A percentile compares a stretch with the other conserved stretches of the same genome.
These are phyloP conservation scores for Agaricales sp. DNA, from an alignment of 1,284 basidiomycete species.

Conservation along the genomic window DNA sequence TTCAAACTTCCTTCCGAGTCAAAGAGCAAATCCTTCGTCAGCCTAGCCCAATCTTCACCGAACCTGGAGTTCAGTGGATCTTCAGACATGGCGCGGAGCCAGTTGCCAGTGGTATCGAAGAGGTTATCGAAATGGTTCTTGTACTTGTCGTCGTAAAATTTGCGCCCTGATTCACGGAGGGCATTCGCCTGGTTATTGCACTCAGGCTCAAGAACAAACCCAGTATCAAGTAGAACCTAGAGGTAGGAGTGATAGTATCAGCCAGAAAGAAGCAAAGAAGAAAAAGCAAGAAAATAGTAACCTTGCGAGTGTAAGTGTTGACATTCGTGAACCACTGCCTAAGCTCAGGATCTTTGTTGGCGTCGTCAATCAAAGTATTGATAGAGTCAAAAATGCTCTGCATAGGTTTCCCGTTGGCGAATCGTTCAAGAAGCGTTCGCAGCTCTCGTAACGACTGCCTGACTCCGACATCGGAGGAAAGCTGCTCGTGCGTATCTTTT, in stretches of 20 bases:
- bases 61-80: constrained; percentile 80
- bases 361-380: constrained; percentile 50
- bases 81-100: constrained; percentile 77
- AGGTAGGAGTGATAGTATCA: too few relatives aligned
- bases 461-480: constrained; percentile 40
- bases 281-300: constrained; percentile 15
- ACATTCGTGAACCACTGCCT: constrained; percentile 68
- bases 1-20: constrained; percentile 71
- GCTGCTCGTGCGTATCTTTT: not conserved
- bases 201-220: constrained; percentile 79
- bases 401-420: constrained; percentile 70
- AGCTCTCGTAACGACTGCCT: constrained; percentile 54
- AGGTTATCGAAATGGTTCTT: constrained; percentile 75
- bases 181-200: constrained; percentile 54
- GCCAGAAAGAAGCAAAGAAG: not conserved
- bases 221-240: constrained; percentile 78
- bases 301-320: constrained; percentile 47
- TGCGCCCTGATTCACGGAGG: constrained; percentile 60
- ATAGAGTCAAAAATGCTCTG: constrained; percentile 65
- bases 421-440: constrained; percentile 80
- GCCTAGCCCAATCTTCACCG: constrained; percentile 74
- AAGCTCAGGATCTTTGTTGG: constrained; percentile 69
- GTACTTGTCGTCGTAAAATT: constrained; percentile 84
- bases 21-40: constrained; percentile 78
- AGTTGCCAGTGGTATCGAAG: constrained; percentile 60